Conservation (phyloP, 768 basidiomycete genomes). For the Psilocybe cubensis region DNA sequence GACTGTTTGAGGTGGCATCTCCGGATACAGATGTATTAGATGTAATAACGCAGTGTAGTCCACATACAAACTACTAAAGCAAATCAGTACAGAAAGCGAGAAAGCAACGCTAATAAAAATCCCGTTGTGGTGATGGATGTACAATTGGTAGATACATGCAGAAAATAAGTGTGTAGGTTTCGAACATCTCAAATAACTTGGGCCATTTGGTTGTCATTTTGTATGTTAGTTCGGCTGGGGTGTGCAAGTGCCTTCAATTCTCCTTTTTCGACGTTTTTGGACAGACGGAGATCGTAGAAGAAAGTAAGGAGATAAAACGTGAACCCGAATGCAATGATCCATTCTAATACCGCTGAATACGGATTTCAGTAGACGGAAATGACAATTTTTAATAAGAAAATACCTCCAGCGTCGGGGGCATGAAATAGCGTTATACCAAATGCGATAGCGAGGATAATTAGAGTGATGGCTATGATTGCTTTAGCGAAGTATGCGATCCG, state of each 20-base stretch:
- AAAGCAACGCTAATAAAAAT: background rate
- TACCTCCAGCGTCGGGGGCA: conserved; percentile 54
- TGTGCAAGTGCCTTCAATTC: conserved; percentile 36
- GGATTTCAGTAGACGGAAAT: background rate
- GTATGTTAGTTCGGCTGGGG: background rate
- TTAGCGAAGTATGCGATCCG: conserved; percentile 62
- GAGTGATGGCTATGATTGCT: conserved; percentile 56
- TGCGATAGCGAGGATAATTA: conserved; percentile 65
- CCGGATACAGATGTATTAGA: background rate
- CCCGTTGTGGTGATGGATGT: background rate
- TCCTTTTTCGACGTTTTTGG: conserved; percentile 54
- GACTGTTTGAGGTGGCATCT: too few species aligned
- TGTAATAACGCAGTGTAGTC: background rate
- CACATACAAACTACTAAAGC: background rate
- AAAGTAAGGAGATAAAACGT: conserved; percentile 77
- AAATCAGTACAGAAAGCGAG: background rate
- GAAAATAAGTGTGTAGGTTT: background rate
- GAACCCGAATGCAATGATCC: conserved; percentile 73
- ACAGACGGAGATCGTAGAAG: conserved; percentile 68
- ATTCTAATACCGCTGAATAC: conserved; percentile 65
- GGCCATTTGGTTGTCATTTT: background rate
- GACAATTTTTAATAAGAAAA: conserved; percentile 5
- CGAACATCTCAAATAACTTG: background rate
- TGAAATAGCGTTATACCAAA: conserved; percentile 59
- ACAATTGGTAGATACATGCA: background rate